These are phyloP conservation scores for Hanseniaspora uvarum DNA, from an alignment of 1,139 yeast genomes.

Conservation along the genomic window DNA sequence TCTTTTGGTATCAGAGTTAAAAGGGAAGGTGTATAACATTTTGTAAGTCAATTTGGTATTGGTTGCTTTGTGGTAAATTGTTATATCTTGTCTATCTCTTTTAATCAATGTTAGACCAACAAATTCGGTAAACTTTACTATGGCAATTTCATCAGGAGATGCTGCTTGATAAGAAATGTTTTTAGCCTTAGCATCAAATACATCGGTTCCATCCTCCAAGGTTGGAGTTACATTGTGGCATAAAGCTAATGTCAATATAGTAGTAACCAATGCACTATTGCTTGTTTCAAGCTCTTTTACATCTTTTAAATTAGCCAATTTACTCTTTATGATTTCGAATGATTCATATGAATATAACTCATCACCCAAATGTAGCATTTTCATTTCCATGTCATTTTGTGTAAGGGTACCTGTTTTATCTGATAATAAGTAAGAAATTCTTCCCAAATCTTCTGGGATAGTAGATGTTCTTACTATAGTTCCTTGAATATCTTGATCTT, in stretches of 20 bases:
- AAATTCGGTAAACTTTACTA: slow-evolving; percentile 78
- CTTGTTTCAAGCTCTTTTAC: slow-evolving; percentile 17
- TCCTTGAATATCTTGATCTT: slow-evolving; percentile 66
- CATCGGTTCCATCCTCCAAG: slow-evolving; percentile 39
- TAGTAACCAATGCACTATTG: slow-evolving; percentile 64
- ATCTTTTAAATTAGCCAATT: slow-evolving; percentile 13
- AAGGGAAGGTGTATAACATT: slow-evolving; percentile 78
- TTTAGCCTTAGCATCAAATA: slow-evolving; percentile 27
- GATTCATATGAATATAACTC: slow-evolving; percentile 89
- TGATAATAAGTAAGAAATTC: slow-evolving; percentile 82
- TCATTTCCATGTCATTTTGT: slow-evolving; percentile 95
- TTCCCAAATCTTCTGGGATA: slow-evolving; percentile 93
- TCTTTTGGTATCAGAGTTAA: slow-evolving; percentile 87
- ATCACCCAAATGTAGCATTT: slow-evolving; percentile 81
- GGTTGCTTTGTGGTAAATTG: slow-evolving; percentile 55
- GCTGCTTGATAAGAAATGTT: slow-evolving; percentile 84
- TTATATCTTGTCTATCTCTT: slow-evolving; percentile 70
- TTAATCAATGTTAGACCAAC: slow-evolving; percentile 72
- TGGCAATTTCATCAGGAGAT: slow-evolving; percentile 96
- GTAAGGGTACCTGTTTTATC: slow-evolving; percentile 98
- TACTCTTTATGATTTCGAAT: slow-evolving; percentile 70
- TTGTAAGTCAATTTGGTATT: slow-evolving; percentile 49
- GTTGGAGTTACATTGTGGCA: slow-evolving; percentile 96
- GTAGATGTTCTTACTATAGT: slow-evolving; percentile 95
- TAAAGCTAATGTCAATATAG: slow-evolving; percentile 70